Percentiles rank a stretch among this genome's conserved stretches.
Conservation (phyloP, 1,284 basidiomycete species). For the Schizopora paradoxa region DNA sequence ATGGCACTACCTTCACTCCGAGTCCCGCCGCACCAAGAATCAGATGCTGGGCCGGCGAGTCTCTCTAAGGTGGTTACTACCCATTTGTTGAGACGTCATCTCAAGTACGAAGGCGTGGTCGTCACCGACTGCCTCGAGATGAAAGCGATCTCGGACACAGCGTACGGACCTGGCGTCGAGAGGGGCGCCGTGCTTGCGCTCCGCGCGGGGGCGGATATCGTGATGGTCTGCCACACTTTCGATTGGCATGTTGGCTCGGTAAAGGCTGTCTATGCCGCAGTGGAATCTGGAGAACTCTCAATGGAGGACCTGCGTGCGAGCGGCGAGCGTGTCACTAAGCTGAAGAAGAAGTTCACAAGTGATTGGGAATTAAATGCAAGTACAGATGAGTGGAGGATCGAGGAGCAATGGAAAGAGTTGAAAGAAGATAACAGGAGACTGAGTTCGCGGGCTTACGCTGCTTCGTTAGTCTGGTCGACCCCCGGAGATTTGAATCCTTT, state of each 20-base stretch:
- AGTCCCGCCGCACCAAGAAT: constrained; percentile 3
- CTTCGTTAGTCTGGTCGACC: constrained; percentile 30
- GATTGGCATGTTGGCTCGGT: constrained; percentile 48
- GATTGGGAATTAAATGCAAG: no score
- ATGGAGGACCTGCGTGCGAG: constrained; percentile 37
- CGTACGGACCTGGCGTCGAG: constrained; percentile 40
- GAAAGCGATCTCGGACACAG: constrained; percentile 52
- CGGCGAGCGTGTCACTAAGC: constrained; percentile 37
- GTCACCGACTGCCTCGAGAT: constrained; percentile 70
- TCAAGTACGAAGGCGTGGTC: constrained; percentile 50
- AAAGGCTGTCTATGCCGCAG: constrained; percentile 43
- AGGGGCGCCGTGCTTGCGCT: constrained; percentile 51
- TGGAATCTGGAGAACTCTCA: constrained; percentile 37
- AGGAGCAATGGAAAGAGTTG: constrained; percentile 29
- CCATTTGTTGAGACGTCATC: constrained; percentile 41
- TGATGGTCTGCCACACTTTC: constrained; percentile 65
- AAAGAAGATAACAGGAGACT: constrained; percentile 38
- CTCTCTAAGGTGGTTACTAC: constrained; percentile 49
- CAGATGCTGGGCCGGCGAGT: constrained; percentile 45
- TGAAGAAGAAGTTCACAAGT: constrained; percentile 49
- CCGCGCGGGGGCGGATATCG: constrained; percentile 59
- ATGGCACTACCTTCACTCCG: constrained; percentile 51
- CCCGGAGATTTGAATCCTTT: neutral
- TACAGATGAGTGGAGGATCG: constrained; percentile 2
- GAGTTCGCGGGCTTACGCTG: constrained; percentile 42